Evolutionary conservation across 2,329 filamentous ascomycete genomes (phyloP).

Genomic region (Exophiala viscosa): DNA sequence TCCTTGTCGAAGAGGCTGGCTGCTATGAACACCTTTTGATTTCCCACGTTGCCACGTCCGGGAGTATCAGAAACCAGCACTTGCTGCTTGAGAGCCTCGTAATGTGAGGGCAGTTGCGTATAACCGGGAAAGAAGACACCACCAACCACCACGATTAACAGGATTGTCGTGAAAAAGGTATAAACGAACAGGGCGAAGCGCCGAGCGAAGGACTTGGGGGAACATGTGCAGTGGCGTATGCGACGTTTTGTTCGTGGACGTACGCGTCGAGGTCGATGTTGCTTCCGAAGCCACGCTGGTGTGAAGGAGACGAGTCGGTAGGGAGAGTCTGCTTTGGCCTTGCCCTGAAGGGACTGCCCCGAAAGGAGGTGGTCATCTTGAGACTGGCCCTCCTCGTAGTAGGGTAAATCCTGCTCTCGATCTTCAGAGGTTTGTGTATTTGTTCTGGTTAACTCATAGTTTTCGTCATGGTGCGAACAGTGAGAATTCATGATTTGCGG

Average conservation of each 20-base stretch:
- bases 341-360: slow-evolving; percentile 2
- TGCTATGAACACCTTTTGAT: slow-evolving; percentile 70
- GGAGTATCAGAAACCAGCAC: slow-evolving; percentile 32
- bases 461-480: slow-evolving; percentile 9
- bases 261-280: slow-evolving; percentile 6
- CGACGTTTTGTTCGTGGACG: slow-evolving; percentile 9
- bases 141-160: slow-evolving; percentile 41
- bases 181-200: slow-evolving; percentile 21
- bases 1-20: slow-evolving; percentile 65
- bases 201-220: slow-evolving; percentile 19
- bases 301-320: slow-evolving; percentile 10
- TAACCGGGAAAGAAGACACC: slow-evolving; percentile 55
- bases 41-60: slow-evolving; percentile 49
- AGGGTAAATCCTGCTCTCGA: slow-evolving; percentile 6
- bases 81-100: slow-evolving; percentile 38
- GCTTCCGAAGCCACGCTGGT: slow-evolving; percentile 21
- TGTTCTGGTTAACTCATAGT: slow-evolving; percentile 20
- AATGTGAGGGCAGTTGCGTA: slow-evolving; percentile 52
- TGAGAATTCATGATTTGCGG: slow-evolving; percentile 16
- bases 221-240: slow-evolving; percentile 9
- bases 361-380: slow-evolving; percentile 16
- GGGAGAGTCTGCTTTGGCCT: slow-evolving; percentile 6
- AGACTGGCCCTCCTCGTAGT: slow-evolving; percentile 7
- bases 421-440: slow-evolving; percentile 16
- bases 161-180: slow-evolving; percentile 22